Evolutionary conservation across 2,329 filamentous ascomycete species (phyloP), one percentile per base, ranked within the genome.

Genomic region (Penicillium capsulatum): DNA sequence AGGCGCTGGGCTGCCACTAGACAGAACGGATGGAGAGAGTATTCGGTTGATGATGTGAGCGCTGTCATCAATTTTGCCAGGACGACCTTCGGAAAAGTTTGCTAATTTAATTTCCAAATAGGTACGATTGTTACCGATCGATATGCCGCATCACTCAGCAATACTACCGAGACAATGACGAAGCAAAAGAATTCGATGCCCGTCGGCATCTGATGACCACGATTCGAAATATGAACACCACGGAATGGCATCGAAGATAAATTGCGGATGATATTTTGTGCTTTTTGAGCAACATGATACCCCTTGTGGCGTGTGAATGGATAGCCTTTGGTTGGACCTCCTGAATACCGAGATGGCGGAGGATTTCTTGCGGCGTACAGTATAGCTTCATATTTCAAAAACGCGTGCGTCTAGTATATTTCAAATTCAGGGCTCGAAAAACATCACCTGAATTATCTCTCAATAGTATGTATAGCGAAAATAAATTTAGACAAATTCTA

Each of bases 51-150:
- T 64, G 26, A 50, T 68, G 65, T 68, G 55, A 27, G 63, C 57
- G 26, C 28, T 17, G 20, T 7, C 8, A 15, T 15, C 22, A n/a
- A 20, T 39, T 33, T 5, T 11, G n/a, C n/a, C 11, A 4, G 13
- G 10, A 11, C 6, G 6, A n/a, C n/a, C 6, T 7, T 28, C n/a
- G 9, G n/a, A 11, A 28, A 7, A 28, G 9, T 11, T 14, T 28
- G 26, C 26, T 28, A 14, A 28, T n/a, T n/a, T 22, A 4, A 7
- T 11, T 34, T 29, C 6, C 8, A 10, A 4, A 16, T 38, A 68
- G 66, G 15, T 68, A 68, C 47, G 54, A 62, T 10, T 67, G 65
- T 40, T 68, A 67, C 36, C 64, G 61, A 31, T 51, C 59, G 17
- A 51, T 68, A 9, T 58, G 60, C 37, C 56, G 48, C 24, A 61